Percentiles rank a stretch among this genome's conserved stretches.
Conservation (phyloP, 2,329 filamentous ascomycete species). For the Monilinia fructicola region DNA sequence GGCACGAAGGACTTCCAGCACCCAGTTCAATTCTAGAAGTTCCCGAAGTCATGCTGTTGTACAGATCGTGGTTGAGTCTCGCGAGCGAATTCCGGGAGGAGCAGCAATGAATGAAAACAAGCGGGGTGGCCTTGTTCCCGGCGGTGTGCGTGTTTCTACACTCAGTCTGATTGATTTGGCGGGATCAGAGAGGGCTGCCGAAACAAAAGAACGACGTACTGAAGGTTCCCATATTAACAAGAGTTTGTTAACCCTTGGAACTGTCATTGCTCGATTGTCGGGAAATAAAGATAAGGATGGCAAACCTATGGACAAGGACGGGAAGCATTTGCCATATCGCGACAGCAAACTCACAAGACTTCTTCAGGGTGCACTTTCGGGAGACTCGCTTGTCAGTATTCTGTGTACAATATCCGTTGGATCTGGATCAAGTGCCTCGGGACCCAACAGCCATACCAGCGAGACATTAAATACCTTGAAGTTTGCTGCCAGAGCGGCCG, state of each 20-base stretch:
- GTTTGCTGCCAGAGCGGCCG: constrained; percentile 94
- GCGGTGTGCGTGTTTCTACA: constrained; percentile 92
- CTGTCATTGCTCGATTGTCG: constrained; percentile 90
- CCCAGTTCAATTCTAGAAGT: constrained; percentile 94
- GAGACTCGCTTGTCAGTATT: constrained; percentile 93
- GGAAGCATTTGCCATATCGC: constrained; percentile 90
- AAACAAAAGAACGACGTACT: constrained; percentile 87
- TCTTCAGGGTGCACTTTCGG: constrained; percentile 87
- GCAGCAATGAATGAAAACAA: constrained; percentile 56
- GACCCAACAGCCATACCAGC: constrained; percentile 71
- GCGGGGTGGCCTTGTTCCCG: constrained; percentile 69
- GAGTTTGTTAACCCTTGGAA: constrained; percentile 89
- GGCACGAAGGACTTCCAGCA: constrained; percentile 85
- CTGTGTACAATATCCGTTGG: constrained; percentile 94
- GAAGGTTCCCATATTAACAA: constrained; percentile 99
- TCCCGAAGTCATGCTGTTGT: constrained; percentile 98
- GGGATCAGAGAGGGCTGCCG: constrained; percentile 92
- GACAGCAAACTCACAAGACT: constrained; percentile 96
- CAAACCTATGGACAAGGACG: constrained; percentile 73
- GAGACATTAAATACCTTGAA: constrained; percentile 97
- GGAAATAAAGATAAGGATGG: constrained; percentile 81
- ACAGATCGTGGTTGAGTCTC: constrained; percentile 96
- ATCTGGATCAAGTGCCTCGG: constrained; percentile 68
- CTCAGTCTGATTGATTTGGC: constrained; percentile 94
- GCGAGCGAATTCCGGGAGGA: constrained; percentile 70